A percentile compares a stretch with the other conserved stretches of the same genome.
These are phyloP conservation scores for Exophiala oligosperma DNA, from an alignment of 2,329 filamentous ascomycete species.

Conservation along the genomic window DNA sequence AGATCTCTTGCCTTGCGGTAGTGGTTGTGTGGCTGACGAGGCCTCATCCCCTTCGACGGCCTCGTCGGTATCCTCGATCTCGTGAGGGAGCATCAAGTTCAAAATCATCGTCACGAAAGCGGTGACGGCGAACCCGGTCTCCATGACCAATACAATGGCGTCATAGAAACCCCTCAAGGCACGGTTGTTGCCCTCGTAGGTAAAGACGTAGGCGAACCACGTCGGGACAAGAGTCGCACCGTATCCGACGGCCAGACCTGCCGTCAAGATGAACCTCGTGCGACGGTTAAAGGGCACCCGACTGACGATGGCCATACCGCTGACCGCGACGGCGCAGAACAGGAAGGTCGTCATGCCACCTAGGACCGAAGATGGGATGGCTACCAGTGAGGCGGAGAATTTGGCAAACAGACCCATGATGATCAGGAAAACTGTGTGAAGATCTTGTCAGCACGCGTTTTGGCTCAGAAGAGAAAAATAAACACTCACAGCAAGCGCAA, in stretches of 20 bases:
- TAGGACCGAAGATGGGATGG: slow-evolving; percentile 57
- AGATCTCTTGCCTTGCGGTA: not conserved
- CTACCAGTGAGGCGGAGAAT: slow-evolving; percentile 66
- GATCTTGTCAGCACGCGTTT: slow-evolving; percentile 4
- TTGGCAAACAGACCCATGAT: slow-evolving; percentile 71
- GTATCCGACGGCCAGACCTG: slow-evolving; percentile 61
- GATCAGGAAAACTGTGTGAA: slow-evolving; percentile 56
- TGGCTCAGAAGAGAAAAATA: too few species aligned
- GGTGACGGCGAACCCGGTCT: slow-evolving; percentile 62
- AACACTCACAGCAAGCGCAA: slow-evolving; percentile 50
- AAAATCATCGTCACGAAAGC: slow-evolving; percentile 71
- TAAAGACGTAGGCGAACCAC: slow-evolving; percentile 48
- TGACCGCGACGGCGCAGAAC: slow-evolving; percentile 65
- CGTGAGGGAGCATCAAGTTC: slow-evolving; percentile 71
- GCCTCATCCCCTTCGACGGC: slow-evolving; percentile 21
- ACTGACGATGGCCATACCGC: slow-evolving; percentile 65
- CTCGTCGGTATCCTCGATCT: slow-evolving; percentile 65
- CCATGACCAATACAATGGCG: slow-evolving; percentile 65
- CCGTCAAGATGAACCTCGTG: slow-evolving; percentile 67
- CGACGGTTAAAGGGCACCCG: slow-evolving; percentile 63
- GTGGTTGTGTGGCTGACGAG: not conserved
- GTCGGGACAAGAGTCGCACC: slow-evolving; percentile 50
- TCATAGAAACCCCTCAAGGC: slow-evolving; percentile 61
- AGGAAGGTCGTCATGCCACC: slow-evolving; percentile 62
- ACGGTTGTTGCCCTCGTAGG: slow-evolving; percentile 58